Evolutionary conservation across 495 filamentous ascomycete species (phyloP).

Genomic region (Neurospora cerealis): DNA sequence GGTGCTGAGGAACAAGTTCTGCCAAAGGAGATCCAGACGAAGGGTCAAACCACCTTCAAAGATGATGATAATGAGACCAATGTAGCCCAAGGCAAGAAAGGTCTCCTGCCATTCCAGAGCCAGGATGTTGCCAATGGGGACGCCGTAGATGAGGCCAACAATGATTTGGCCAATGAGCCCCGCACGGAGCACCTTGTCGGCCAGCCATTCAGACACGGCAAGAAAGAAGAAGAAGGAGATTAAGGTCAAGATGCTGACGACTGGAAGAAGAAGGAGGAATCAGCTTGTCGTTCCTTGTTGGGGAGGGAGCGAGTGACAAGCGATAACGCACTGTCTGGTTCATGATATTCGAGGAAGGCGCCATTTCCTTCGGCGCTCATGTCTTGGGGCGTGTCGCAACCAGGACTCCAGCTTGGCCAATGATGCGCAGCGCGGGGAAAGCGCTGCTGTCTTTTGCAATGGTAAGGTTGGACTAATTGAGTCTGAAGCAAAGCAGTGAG

Average conservation of each 20-base stretch:
- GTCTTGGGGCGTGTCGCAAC: neutral
- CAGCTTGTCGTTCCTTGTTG: neutral
- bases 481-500: neutral
- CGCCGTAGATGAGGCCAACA: conserved; percentile 60
- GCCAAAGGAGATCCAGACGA: conserved; percentile 44
- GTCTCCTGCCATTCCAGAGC: conserved; percentile 44
- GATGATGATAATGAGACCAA: conserved; percentile 65
- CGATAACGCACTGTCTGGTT: conserved; percentile 7
- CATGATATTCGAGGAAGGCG: conserved; percentile 17
- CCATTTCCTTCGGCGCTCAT: conserved; percentile 3
- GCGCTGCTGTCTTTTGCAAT: neutral
- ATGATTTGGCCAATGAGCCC: conserved; percentile 68
- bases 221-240: conserved; percentile 58
- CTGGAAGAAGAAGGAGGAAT: neutral
- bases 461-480: neutral
- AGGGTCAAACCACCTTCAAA: conserved; percentile 69
- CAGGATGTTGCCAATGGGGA: conserved; percentile 39
- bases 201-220: conserved; percentile 45
- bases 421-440: neutral
- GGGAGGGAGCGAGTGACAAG: neutral
- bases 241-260: conserved; percentile 43
- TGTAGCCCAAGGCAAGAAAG: conserved; percentile 62
- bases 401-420: conserved; percentile 1
- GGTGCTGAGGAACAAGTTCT: conserved; percentile 50
- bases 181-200: conserved; percentile 58